A percentile compares a stretch with the other conserved stretches of the same genome.
phyloP scores from a whole-genome alignment of 2,329 filamentous ascomycete genomes.

The Aspergillus puulaauensis region DNA sequence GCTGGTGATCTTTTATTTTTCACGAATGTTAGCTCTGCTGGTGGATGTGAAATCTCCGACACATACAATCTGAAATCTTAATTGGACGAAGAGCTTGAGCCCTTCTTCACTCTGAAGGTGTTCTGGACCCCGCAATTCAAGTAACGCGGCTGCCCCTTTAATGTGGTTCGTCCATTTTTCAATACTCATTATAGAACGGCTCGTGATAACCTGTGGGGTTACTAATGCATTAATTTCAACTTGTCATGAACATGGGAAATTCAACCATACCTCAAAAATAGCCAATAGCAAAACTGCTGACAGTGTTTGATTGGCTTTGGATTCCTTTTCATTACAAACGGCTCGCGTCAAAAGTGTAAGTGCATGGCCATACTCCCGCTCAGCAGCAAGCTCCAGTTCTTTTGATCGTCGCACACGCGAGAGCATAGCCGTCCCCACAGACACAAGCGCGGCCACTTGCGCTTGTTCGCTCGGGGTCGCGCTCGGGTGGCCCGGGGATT shows the following conservation, averaged over 20 bases:
- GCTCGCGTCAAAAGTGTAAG: slow-evolving; percentile 45
- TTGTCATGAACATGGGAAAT: neutral
- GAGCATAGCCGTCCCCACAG: slow-evolving; percentile 59
- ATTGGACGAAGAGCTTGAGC: slow-evolving; percentile 54
- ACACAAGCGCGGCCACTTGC: slow-evolving; percentile 52
- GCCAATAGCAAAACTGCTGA: slow-evolving; percentile 59
- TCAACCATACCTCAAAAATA: slow-evolving; percentile 58
- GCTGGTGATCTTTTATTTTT: slow-evolving; percentile 30
- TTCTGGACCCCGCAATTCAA: slow-evolving; percentile 45
- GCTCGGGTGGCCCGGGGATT: slow-evolving; percentile 21
- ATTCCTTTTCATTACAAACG: slow-evolving; percentile 33
- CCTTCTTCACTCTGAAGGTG: slow-evolving; percentile 45
- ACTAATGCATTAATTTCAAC: slow-evolving; percentile 3
- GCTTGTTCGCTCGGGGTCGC: slow-evolving; percentile 28
- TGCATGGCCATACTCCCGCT: slow-evolving; percentile 55
- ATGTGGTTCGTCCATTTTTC: slow-evolving; percentile 59
- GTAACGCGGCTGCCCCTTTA: slow-evolving; percentile 59
- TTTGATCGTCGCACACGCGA: slow-evolving; percentile 54
- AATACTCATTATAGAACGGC: slow-evolving; percentile 47
- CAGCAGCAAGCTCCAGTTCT: slow-evolving; percentile 49
- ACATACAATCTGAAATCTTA: slow-evolving; percentile 58
- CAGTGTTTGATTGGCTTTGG: slow-evolving; percentile 45
- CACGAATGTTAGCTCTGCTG: slow-evolving; percentile 5
- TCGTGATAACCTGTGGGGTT: slow-evolving; percentile 34
- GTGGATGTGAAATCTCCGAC: neutral